A percentile compares a stretch with the other conserved stretches of the same genome.
Conservation (phyloP, 2,329 filamentous ascomycete genomes). For the Triangularia verruculosa region DNA sequence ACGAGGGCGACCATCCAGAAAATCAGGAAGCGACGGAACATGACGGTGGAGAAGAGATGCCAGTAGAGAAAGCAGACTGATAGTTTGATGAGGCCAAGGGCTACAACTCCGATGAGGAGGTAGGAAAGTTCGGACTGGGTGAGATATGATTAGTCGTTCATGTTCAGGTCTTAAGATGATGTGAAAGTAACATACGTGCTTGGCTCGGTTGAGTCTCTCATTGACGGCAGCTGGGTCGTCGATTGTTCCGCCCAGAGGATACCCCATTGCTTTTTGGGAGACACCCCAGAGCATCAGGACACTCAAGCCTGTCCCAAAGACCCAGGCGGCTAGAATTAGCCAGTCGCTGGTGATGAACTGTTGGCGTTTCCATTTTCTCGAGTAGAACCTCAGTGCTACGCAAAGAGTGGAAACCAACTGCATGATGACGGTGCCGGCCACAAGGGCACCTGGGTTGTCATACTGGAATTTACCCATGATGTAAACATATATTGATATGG, state of each 20-base stretch:
- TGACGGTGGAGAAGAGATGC: constrained; percentile 16
- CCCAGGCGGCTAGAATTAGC: constrained; percentile 8
- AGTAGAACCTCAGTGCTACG: constrained; percentile 15
- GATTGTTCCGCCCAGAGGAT: constrained; percentile 6
- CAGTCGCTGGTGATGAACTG: constrained; percentile 13
- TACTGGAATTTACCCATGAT: constrained; percentile 5
- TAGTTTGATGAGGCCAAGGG: constrained; percentile 14
- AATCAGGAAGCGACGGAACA: constrained; percentile 18
- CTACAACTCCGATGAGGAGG: constrained; percentile 10
- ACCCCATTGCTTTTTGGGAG: constrained; percentile 4
- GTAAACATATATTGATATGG: neutral
- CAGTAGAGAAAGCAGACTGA: constrained; percentile 15
- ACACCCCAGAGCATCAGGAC: constrained; percentile 14
- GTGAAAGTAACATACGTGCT: constrained; percentile 5
- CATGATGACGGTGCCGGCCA: constrained; percentile 13
- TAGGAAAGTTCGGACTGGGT: constrained; percentile 2
- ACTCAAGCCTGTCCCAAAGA: constrained; percentile 10
- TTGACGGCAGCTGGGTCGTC: constrained; percentile 10
- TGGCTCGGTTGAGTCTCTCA: constrained; percentile 13
- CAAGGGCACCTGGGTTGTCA: constrained; percentile 12
- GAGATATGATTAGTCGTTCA: neutral
- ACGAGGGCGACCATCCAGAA: constrained; percentile 12
- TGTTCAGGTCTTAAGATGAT: neutral
- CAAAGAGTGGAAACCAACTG: constrained; percentile 6
- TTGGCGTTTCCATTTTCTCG: constrained; percentile 14